A percentile compares a stretch with the other conserved stretches of the same genome.
These are phyloP conservation scores for Alternaria sp. DNA, from an alignment of 2,329 filamentous ascomycete genomes.

Conservation along the genomic window DNA sequence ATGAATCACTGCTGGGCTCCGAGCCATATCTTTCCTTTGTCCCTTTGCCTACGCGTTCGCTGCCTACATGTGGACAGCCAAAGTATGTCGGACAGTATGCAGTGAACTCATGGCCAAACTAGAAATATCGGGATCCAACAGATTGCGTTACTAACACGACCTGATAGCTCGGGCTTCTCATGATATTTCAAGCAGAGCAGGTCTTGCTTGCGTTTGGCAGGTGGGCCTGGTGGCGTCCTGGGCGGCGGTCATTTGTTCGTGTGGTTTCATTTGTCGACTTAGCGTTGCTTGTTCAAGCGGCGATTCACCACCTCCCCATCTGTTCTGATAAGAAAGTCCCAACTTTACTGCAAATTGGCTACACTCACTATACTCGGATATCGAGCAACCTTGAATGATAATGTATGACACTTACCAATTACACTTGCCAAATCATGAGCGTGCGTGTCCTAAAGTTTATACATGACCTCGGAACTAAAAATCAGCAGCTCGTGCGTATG, in stretches of 20 bases:
- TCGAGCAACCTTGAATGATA: slow-evolving; percentile 17
- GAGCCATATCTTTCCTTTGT: slow-evolving; percentile 40
- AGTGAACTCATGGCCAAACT: slow-evolving; percentile 29
- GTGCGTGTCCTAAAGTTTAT: background rate
- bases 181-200: slow-evolving; percentile 11
- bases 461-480: too few relatives aligned
- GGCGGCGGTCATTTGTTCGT: slow-evolving; percentile 10
- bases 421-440: background rate
- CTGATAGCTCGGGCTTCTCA: slow-evolving; percentile 5
- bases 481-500: too few relatives aligned
- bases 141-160: slow-evolving; percentile 4
- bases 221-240: slow-evolving; percentile 1
- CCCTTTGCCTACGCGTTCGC: slow-evolving; percentile 25
- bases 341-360: slow-evolving; percentile 12
- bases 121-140: background rate
- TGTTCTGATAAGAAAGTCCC: slow-evolving; percentile 6
- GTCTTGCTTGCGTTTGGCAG: slow-evolving; percentile 11
- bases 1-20: slow-evolving; percentile 34
- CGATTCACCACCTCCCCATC: slow-evolving; percentile 6
- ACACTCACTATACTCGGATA: slow-evolving; percentile 15
- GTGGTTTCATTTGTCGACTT: slow-evolving; percentile 6
- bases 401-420: slow-evolving; percentile 13
- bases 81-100: slow-evolving; percentile 35
- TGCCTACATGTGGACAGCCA: slow-evolving; percentile 32
- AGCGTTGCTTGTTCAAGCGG: slow-evolving; percentile 4